phyloP scores from a whole-genome alignment of 1,284 basidiomycete genomes.

The Fomes fomentarius region DNA sequence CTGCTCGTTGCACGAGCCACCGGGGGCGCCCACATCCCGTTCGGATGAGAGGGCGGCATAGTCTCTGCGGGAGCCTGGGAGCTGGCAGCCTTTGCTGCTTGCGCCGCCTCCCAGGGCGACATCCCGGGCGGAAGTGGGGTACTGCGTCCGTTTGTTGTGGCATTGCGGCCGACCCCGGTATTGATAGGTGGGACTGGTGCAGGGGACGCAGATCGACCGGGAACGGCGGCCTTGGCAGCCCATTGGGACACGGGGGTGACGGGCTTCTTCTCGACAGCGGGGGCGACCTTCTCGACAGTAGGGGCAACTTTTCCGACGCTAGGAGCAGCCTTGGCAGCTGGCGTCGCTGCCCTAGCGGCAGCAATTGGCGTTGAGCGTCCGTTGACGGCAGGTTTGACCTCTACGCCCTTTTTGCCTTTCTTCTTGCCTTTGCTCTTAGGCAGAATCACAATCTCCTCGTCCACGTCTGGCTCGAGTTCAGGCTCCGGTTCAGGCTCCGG shows the following conservation, averaged over 20 bases:
- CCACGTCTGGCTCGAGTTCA: conserved; percentile 19
- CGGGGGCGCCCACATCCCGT: conserved; percentile 19
- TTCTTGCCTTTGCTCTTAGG: conserved; percentile 21
- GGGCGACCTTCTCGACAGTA: conserved; percentile 2
- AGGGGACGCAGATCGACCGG: conserved; percentile 11
- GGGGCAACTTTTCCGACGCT: too few species aligned
- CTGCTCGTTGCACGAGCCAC: conserved; percentile 12
- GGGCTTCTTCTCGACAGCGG: conserved; percentile 10
- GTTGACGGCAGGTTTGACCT: conserved; percentile 6
- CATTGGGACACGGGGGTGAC: conserved; percentile 2
- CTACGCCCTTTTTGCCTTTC: conserved; percentile 21
- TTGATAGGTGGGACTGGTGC: conserved; percentile 19
- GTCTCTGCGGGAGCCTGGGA: conserved; percentile 3
- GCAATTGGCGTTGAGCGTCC: conserved; percentile 19
- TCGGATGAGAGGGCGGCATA: conserved; percentile 8
- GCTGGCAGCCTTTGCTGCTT: conserved; percentile 8
- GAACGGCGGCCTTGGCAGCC: conserved; percentile 4
- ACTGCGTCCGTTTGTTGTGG: conserved; percentile 8
- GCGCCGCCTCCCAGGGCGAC: conserved; percentile 12
- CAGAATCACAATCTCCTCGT: conserved; percentile 22
- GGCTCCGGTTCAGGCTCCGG: conserved; percentile 9
- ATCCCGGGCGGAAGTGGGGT: conserved; percentile 5
- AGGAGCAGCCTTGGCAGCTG: conserved; percentile 4
- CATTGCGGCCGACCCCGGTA: conserved; percentile 1
- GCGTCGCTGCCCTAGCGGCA: background rate